Conservation (phyloP, 1,139 yeast genomes). For the Arxiozyma bovina region DNA sequence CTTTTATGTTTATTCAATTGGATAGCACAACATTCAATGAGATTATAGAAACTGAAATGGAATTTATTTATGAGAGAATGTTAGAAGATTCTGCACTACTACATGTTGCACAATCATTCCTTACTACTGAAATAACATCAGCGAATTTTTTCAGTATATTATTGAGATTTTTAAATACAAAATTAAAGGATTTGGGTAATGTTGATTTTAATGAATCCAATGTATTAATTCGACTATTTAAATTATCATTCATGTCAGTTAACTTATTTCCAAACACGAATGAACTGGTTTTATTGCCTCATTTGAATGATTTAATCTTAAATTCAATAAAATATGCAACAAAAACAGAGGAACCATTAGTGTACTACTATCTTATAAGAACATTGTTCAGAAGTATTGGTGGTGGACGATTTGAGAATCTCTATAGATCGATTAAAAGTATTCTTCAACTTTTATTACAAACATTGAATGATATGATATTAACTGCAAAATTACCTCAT, state of each 20-base stretch:
- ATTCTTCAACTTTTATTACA: constrained; percentile 78
- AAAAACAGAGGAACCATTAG: constrained; percentile 84
- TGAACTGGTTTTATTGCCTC: constrained; percentile 81
- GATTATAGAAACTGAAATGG: constrained; percentile 73
- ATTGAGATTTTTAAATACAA: constrained; percentile 64
- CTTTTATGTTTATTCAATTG: constrained; percentile 84
- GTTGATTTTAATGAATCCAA: constrained; percentile 72
- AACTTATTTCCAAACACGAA: constrained; percentile 81
- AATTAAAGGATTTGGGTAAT: constrained; percentile 71
- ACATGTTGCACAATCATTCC: constrained; percentile 87
- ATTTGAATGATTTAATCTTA: constrained; percentile 70
- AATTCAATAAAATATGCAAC: constrained; percentile 75
- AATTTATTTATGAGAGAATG: constrained; percentile 70
- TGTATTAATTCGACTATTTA: constrained; percentile 75
- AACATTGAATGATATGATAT: constrained; percentile 72
- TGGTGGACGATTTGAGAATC: constrained; percentile 87
- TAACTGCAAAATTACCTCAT: constrained; percentile 77
- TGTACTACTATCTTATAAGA: constrained; percentile 79
- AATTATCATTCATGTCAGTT: constrained; percentile 91
- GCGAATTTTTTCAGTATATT: constrained; percentile 87
- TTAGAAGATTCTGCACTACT: constrained; percentile 76
- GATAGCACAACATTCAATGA: constrained; percentile 96
- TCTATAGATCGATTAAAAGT: constrained; percentile 89
- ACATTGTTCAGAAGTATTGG: constrained; percentile 90
- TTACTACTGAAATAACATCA: constrained; percentile 88